Evolutionary conservation across 352 stramenopile genomes (phyloP), one percentile per base, ranked within the genome.

Genomic region (Globisporangium okanoganense): DNA sequence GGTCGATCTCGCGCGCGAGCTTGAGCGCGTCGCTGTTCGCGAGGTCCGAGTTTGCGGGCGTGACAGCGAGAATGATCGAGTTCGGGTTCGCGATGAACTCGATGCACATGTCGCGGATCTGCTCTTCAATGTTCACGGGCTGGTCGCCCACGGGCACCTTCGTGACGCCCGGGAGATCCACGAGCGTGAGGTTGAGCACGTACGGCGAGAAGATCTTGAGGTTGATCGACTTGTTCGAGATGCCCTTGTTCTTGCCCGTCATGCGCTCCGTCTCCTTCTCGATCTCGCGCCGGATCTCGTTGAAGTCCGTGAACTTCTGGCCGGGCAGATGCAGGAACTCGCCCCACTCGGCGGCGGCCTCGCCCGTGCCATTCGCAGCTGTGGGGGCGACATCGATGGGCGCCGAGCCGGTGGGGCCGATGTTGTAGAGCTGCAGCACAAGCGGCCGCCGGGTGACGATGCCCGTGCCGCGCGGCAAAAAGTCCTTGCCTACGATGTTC

Each of bases 81-180:
- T 99, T 99, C 2, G 97, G 97, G 83, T 99, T 99, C 40, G 73
- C 75, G 57, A 99, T 99, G 85, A 99, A 99, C 65, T 98, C 83
- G 12, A 98, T 71, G 74, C 97, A 99, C 94, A 99, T 99, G 47
- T 97, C 85, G n/a, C 96, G 91, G 76, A 99, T 99, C 75, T 99
- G 97, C 54, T 99, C 93, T 76, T 99, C 98, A 75, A 99, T 99
- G 75, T 99, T 97, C 40, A 96, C 84, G 14, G 98, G 98, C 72
- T 99, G 98, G 84, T 99, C 98, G 40, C 97, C 96, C 0, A 99
- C 95, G 3, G 97, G 95, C 55, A 99, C 97, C 61, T 97, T 98
- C 31, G 96, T 99, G 53, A 99, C 98, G 43, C 98, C 98, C 0
- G 98, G 98, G 4, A 99, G 76, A 78, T 99, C 98, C 52, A 99